These are phyloP conservation scores for Linum usitatissimum DNA, from an alignment of 345 rosid species.

Conservation along the genomic window DNA sequence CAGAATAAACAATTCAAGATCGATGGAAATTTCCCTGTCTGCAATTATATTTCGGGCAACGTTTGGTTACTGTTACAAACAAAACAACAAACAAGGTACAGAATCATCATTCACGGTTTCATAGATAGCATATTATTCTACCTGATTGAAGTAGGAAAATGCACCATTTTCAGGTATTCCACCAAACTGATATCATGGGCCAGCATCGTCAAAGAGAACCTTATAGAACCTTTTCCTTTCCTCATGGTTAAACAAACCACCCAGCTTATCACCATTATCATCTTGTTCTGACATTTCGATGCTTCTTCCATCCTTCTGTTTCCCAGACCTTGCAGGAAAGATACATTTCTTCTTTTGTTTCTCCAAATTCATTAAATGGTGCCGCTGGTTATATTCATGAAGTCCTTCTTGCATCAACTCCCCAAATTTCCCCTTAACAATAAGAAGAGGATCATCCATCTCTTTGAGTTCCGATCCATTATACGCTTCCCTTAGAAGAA, in stretches of 20 bases:
- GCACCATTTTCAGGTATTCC: too few species aligned
- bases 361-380: constrained; percentile 42
- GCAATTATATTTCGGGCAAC: too few species aligned
- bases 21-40: too few species aligned
- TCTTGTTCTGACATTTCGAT: constrained; percentile 37
- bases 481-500: constrained; percentile 74
- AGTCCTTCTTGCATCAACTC: constrained; percentile 87
- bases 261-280: constrained; percentile 28
- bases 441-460: constrained; percentile 73
- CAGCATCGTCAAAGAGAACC: constrained; percentile 52
- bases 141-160: too few species aligned
- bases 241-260: constrained; percentile 66
- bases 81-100: too few species aligned
- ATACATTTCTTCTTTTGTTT: constrained; percentile 53
- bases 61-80: too few species aligned
- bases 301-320: constrained; percentile 22
- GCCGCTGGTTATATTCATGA: constrained; percentile 59
- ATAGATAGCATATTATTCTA: too few species aligned
- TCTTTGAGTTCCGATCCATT: constrained; percentile 59
- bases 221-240: constrained; percentile 76
- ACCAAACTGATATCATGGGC: constrained; percentile 15
- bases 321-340: constrained; percentile 21
- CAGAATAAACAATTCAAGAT: too few species aligned
- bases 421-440: constrained; percentile 76
- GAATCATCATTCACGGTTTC: too few species aligned